Evolutionary conservation across 208 protist genomes (phyloP), one percentile per base, ranked within the genome.

Genomic region (Leishmania tarentolae): DNA sequence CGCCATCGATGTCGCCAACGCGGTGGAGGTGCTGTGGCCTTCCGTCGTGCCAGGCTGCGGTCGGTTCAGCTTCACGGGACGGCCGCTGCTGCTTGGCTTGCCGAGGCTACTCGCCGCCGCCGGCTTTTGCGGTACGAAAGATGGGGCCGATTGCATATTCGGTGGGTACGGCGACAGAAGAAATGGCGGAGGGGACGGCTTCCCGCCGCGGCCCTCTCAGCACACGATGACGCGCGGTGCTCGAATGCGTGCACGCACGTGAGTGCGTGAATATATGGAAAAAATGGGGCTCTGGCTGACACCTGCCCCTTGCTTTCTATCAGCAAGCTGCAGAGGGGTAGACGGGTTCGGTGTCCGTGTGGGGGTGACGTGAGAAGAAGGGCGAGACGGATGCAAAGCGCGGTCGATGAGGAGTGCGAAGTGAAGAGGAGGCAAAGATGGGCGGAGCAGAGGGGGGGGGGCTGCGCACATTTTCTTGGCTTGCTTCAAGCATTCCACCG

Each of bases 51-150:
- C 76, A 24, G n/a, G 37, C 61, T 56, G 61, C 46, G 42, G 59
- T 3, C 47, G 57, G 17, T 17, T 53, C 17, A n/a, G 15, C 15
- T 50, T 66, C 47, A 5, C 31, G 28, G 17, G 7, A 7, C 61
- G 28, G 42, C 44, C 35, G 15, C 44, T 35, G 13, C 31, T 68
- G 63, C 44, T 44, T 17, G 72, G 50, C 69, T 73, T 73, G 15
- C 31, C 46, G 35, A 40, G 44, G 31, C 50, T 9, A 19, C 52
- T 44, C 17, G 72, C 72, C 52, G 21, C 72, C 50, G 63, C 37
- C 24, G 76, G 76, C 63, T 72, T 79, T 31, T 24, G 76, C 63
- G 76, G 76, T 17, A 52, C 31, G 17, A 9, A 24, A n/a, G 76
- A n/a, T 31, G 24, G 11, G 17, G 59, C 61, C 1, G 76, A 37